Evolutionary conservation across 2,329 filamentous ascomycete genomes (phyloP).

Genomic region (Fusarium bulbicola): DNA sequence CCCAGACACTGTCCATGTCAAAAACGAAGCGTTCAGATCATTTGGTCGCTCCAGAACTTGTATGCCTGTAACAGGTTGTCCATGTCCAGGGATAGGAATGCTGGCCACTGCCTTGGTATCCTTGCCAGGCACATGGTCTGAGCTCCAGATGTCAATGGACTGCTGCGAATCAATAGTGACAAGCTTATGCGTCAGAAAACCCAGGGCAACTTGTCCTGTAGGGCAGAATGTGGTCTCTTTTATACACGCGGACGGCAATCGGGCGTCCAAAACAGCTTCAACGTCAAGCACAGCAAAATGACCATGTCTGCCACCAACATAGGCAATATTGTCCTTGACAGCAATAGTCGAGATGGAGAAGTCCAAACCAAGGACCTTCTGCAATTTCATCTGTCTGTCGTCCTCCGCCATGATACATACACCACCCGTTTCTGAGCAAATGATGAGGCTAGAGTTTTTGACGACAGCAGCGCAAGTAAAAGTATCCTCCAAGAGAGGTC

Average conservation of each 20-base stretch:
- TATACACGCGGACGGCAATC: constrained; percentile 48
- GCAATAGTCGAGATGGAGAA: constrained; percentile 76
- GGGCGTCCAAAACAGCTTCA: constrained; percentile 56
- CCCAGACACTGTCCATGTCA: constrained; percentile 88
- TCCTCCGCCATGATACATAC: constrained; percentile 88
- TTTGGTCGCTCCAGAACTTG: constrained; percentile 70
- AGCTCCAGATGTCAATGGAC: constrained; percentile 74
- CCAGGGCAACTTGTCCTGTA: constrained; percentile 70
- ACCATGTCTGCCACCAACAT: constrained; percentile 75
- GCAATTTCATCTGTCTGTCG: constrained; percentile 75
- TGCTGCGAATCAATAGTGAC: constrained; percentile 80
- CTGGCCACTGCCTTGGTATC: constrained; percentile 51
- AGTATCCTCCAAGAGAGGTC: constrained; percentile 80
- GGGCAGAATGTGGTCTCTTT: constrained; percentile 51
- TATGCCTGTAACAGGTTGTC: constrained; percentile 77
- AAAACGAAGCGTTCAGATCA: constrained; percentile 73
- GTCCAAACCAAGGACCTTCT: constrained; percentile 70
- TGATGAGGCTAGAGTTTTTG: constrained; percentile 75
- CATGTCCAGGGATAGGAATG: constrained; percentile 69
- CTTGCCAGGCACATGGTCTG: constrained; percentile 55
- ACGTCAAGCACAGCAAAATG: constrained; percentile 64
- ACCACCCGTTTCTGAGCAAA: constrained; percentile 88
- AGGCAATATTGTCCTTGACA: constrained; percentile 66
- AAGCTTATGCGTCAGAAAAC: constrained; percentile 71
- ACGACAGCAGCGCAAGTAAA: constrained; percentile 82